A percentile compares a stretch with the other conserved stretches of the same genome.
These are phyloP conservation scores for Hirschioporus abietinus DNA, from an alignment of 768 basidiomycete species.

Conservation along the genomic window DNA sequence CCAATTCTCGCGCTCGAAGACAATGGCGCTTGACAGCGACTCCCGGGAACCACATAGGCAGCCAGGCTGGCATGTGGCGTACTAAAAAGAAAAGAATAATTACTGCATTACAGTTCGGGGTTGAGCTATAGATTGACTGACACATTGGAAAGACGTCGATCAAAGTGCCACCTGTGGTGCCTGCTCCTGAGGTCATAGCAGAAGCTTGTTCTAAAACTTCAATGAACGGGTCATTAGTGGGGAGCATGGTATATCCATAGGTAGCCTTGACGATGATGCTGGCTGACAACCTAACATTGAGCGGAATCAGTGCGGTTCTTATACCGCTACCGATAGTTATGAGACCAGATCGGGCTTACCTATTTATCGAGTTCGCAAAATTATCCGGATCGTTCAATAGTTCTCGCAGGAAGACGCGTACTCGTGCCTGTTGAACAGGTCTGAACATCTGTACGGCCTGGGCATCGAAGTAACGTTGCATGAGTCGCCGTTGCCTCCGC, in stretches of 20 bases:
- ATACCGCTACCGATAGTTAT: background rate
- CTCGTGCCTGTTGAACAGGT: slow-evolving; percentile 13
- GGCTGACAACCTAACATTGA: slow-evolving; percentile 21
- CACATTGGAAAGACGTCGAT: slow-evolving; percentile 30
- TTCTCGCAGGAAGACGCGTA: slow-evolving; percentile 10
- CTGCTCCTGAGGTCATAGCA: slow-evolving; percentile 17
- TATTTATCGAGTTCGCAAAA: slow-evolving; percentile 9
- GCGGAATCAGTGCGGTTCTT: background rate
- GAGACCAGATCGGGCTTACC: background rate
- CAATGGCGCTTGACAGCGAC: slow-evolving; percentile 23
- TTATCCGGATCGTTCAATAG: slow-evolving; percentile 12
- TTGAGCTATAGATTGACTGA: slow-evolving; percentile 12
- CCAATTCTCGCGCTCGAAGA: slow-evolving; percentile 9
- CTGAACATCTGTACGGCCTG: slow-evolving; percentile 18
- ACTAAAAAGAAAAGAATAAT: background rate
- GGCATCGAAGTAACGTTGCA: slow-evolving; percentile 56
- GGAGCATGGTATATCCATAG: slow-evolving; percentile 26
- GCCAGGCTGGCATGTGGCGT: slow-evolving; percentile 5
- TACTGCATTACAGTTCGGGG: background rate
- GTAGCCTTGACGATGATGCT: slow-evolving; percentile 27
- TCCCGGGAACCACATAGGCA: slow-evolving; percentile 29
- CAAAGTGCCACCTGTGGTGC: slow-evolving; percentile 24
- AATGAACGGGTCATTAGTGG: slow-evolving; percentile 27
- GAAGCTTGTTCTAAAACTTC: slow-evolving; percentile 22
- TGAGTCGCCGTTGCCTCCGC: slow-evolving; percentile 60